These are phyloP conservation scores for Microthyrium microscopicum DNA, from an alignment of 2,329 filamentous ascomycete species.

Conservation along the genomic window DNA sequence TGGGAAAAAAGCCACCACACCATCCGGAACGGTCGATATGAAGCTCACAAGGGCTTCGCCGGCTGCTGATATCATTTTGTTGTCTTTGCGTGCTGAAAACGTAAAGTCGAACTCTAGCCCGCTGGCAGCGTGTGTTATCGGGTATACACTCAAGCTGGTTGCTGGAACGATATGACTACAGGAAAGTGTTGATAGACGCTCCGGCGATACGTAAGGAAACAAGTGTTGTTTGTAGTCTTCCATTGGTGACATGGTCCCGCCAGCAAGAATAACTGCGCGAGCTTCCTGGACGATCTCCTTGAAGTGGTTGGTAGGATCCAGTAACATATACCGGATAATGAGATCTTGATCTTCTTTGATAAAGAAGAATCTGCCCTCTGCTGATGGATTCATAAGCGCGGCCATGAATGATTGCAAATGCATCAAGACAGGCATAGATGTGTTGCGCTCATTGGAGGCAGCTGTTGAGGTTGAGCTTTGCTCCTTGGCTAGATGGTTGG, in stretches of 20 bases:
- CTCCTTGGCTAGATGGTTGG: conserved; percentile 29
- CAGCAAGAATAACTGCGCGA: conserved; percentile 74
- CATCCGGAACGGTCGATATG: conserved; percentile 63
- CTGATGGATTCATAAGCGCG: conserved; percentile 71
- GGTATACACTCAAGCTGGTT: conserved; percentile 64
- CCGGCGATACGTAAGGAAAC: conserved; percentile 53
- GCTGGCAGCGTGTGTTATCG: conserved; percentile 36
- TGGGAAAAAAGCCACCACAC: conserved; percentile 87
- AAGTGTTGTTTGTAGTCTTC: conserved; percentile 75
- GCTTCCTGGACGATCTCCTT: conserved; percentile 72
- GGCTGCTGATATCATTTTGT: conserved; percentile 53
- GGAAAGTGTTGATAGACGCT: conserved; percentile 62
- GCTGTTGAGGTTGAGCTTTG: conserved; percentile 3
- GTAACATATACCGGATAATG: conserved; percentile 63
- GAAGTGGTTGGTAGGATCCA: conserved; percentile 86
- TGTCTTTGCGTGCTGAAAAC: conserved; percentile 58
- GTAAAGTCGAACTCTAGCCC: conserved; percentile 65
- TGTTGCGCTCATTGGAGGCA: conserved; percentile 3
- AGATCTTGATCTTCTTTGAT: conserved; percentile 25
- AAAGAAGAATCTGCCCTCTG: conserved; percentile 45
- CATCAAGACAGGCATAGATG: conserved; percentile 37
- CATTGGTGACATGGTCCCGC: conserved; percentile 96
- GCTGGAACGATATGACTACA: conserved; percentile 88
- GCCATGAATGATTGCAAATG: conserved; percentile 55
- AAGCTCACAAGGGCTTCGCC: conserved; percentile 57